phyloP scores from a whole-genome alignment of 176 grass and related monocot species.

The Zizania latifolia region DNA sequence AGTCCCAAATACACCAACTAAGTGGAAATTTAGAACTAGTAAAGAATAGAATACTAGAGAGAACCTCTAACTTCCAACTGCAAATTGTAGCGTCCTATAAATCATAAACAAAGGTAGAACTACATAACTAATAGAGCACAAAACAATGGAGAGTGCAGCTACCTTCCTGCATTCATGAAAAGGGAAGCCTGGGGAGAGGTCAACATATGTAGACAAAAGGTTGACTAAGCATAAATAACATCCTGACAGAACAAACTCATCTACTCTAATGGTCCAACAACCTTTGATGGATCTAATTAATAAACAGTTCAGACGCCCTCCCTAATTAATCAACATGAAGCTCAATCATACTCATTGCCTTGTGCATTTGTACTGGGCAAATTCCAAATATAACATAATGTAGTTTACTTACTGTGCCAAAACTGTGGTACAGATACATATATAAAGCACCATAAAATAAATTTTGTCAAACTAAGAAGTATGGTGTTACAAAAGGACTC shows the following conservation, averaged over 20 bases:
- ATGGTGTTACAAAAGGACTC: neutral
- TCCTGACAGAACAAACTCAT: neutral
- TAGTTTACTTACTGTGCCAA: neutral
- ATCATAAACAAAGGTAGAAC: neutral
- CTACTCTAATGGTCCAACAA: too few relatives aligned
- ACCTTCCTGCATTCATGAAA: neutral
- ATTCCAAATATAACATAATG: neutral
- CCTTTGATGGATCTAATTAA: neutral
- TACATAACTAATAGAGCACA: too few relatives aligned
- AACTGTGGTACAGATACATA: neutral
- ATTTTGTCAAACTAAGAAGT: too few relatives aligned
- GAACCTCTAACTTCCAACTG: too few relatives aligned
- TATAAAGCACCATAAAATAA: neutral
- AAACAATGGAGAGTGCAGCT: too few relatives aligned
- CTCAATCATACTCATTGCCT: neutral
- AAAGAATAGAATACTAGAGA: neutral
- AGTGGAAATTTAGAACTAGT: neutral
- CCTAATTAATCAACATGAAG: neutral
- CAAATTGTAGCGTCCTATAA: neutral
- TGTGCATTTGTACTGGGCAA: neutral
- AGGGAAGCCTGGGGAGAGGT: neutral
- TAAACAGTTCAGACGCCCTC: neutral
- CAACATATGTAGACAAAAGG: neutral
- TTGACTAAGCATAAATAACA: neutral
- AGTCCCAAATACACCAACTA: neutral